Percentiles rank a stretch among this genome's conserved stretches.
Conservation (phyloP, 306 rosid genomes). For the Elaeagnus macrophylla region DNA sequence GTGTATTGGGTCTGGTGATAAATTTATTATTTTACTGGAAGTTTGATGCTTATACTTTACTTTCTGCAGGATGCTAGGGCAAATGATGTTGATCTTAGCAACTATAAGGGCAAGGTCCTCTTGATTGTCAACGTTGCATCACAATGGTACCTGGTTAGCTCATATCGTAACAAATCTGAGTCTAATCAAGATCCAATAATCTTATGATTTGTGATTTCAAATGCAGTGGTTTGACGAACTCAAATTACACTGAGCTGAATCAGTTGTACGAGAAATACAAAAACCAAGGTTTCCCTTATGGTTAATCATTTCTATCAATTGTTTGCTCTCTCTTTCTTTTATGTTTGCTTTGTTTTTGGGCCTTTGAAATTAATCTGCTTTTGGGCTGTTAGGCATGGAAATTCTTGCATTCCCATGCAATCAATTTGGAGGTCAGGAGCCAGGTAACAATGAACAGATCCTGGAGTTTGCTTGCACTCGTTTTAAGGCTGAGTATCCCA, state of each 20-base stretch:
- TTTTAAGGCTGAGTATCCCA: constrained; percentile 87
- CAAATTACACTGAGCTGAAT: constrained; percentile 87
- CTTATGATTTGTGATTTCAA: constrained; percentile 15
- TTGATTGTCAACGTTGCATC: constrained; percentile 95
- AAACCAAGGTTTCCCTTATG: constrained; percentile 42
- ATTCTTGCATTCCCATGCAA: constrained; percentile 96
- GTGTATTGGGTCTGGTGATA: no score
- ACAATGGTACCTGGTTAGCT: constrained; percentile 50
- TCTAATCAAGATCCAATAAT: not conserved
- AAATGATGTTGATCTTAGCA: constrained; percentile 71
- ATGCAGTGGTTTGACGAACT: constrained; percentile 94
- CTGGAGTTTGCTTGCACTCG: constrained; percentile 82
- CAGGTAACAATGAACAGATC: constrained; percentile 79
- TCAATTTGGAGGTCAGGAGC: constrained; percentile 96
- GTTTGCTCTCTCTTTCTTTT: not conserved
- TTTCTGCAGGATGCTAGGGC: constrained; percentile 76
- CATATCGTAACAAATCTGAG: not conserved
- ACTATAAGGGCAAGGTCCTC: constrained; percentile 80
- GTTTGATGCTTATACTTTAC: not conserved
- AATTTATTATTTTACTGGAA: no score
- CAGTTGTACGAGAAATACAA: constrained; percentile 85
- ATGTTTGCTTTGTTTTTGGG: not conserved
- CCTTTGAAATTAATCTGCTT: not conserved
- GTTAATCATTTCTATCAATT: not conserved
- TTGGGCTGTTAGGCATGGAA: constrained; percentile 50